These are phyloP conservation scores for Saccharum spontaneum DNA, from an alignment of 176 grass and related monocot species.

Conservation along the genomic window DNA sequence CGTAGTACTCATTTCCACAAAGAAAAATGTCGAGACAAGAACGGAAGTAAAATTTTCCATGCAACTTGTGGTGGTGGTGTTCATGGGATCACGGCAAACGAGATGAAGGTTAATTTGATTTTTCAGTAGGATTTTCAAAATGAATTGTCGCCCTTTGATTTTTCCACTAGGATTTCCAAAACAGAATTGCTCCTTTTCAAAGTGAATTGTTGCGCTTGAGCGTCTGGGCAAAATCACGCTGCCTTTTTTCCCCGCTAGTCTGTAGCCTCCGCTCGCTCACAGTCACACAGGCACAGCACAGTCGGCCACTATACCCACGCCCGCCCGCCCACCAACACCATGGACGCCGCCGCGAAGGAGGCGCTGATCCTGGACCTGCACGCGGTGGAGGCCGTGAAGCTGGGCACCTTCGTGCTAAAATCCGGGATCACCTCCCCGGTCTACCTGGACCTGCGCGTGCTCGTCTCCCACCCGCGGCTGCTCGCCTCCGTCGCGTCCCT, in stretches of 20 bases:
- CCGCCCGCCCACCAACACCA: conserved; percentile 16
- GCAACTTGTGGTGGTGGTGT: too few species aligned
- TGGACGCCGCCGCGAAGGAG: conserved; percentile 61
- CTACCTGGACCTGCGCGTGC: conserved; percentile 89
- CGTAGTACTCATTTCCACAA: background rate
- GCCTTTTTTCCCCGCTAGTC: background rate
- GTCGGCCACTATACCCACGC: background rate
- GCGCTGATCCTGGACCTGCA: conserved; percentile 72
- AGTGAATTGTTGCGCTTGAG: background rate
- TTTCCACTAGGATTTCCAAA: too few species aligned
- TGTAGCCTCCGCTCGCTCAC: background rate
- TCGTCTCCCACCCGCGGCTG: conserved; percentile 78
- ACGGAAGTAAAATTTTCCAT: background rate
- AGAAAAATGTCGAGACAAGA: background rate
- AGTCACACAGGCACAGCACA: too few species aligned
- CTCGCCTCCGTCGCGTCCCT: conserved; percentile 60
- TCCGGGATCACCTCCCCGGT: conserved; percentile 90
- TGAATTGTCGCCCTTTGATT: background rate
- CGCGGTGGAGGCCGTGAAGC: conserved; percentile 77
- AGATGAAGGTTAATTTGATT: background rate
- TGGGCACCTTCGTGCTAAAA: conserved; percentile 88
- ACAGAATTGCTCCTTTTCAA: too few species aligned
- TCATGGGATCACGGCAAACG: background rate
- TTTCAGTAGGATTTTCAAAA: too few species aligned
- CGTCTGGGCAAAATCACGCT: background rate